Base-by-base conservation (phyloP, 306 rosid species). In the Quercus robur region DNA sequence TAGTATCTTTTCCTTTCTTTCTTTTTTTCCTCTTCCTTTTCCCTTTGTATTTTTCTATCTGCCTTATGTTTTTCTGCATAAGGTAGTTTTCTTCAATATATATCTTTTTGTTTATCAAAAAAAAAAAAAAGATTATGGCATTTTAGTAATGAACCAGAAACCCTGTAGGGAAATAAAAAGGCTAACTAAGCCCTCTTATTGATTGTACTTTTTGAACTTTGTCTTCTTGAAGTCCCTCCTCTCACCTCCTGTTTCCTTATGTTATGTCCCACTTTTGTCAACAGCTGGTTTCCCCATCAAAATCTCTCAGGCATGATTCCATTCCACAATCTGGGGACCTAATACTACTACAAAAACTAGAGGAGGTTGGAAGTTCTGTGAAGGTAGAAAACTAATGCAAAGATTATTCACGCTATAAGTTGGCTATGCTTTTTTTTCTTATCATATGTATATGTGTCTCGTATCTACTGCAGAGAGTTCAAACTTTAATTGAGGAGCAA, bases 341-440 rank as follows among this genome's bases (percentile, higher is more conserved):
- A 81, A 67, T 87, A 46, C 81, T 93, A 67, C 70, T 95, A 80
- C 99, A 93, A 81, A 95, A 91, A 79, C 91, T 95, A 20, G 99
- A 93, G 78, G 99, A 95, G 86, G 87, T 93, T 89, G 98, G 93
- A 87, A 93, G 82, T 88, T 91, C 97, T 55, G 90, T 93, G 71
- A 93, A 91, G 98, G 97, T 91, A 90, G 58, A 79, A 80, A 69
- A 26, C 67, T 51, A 61, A 78, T 31, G 31, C 18, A 46, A 44
- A 3, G 18, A 8, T 77, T 52, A 62, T 55, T 31, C 6, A 17
- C 6, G 23, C 31, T 28, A 18, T 56, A 23, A 31, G 21, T 67
- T 67, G 44, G 9, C 74, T 77, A 49, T 66, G 56, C 30, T 56
- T 33, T 38, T 74, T 75, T 75, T 87, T 83, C 78, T 84, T 66